These are phyloP conservation scores for Isoetes engelmannii DNA, from an alignment of 83 land plant genomes.

Conservation along the genomic window DNA sequence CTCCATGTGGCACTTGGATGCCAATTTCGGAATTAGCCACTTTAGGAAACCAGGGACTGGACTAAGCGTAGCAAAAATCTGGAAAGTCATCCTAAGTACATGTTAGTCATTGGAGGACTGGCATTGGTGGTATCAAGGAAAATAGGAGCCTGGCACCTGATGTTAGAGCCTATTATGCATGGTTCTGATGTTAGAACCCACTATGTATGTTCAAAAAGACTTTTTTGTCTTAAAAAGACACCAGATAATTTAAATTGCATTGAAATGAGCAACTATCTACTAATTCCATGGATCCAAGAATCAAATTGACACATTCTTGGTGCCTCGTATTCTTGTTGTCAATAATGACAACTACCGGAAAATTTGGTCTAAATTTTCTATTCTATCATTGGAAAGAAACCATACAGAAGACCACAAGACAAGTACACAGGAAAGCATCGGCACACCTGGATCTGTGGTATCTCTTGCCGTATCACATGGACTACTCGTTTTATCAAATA, in stretches of 20 bases:
- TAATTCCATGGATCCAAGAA: no score
- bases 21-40: conserved; percentile 74
- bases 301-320: no score
- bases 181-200: no score
- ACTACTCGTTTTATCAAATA: conserved; percentile 86
- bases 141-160: no score
- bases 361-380: not conserved
- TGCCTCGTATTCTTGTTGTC: no score
- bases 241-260: no score
- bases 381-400: not conserved
- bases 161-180: no score
- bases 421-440: not conserved
- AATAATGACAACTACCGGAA: no score
- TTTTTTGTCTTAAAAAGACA: no score
- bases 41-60: conserved; percentile 82
- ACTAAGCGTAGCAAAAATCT: conserved; percentile 83
- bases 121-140: no score
- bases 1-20: conserved; percentile 16
- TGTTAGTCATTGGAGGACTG: not conserved
- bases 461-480: conserved; percentile 57
- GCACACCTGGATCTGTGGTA: conserved; percentile 58
- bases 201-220: no score
- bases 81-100: not conserved
- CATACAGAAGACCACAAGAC: not conserved
- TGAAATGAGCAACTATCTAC: no score